Conservation (phyloP, 2,329 filamentous ascomycete species). For the Arthrinium puccinioides region DNA sequence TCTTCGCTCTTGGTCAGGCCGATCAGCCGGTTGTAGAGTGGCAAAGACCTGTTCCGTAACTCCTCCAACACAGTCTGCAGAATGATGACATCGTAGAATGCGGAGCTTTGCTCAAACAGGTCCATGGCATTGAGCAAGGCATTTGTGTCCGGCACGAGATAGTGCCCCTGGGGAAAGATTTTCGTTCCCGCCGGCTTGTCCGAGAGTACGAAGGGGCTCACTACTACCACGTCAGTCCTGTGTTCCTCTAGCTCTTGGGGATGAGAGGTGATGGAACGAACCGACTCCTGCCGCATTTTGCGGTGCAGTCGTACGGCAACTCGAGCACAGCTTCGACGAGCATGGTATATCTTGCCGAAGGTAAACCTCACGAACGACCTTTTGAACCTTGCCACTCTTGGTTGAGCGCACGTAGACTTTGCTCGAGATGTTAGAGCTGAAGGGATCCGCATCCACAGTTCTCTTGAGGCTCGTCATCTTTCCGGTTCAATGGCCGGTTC, state of each 20-base stretch:
- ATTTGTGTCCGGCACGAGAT: conserved; percentile 93
- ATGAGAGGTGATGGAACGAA: no score
- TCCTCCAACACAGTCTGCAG: conserved; percentile 96
- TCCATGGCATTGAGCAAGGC: conserved; percentile 95
- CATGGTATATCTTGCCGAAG: conserved; percentile 95
- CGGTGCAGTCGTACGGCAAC: conserved; percentile 68
- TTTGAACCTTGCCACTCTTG: conserved; percentile 94
- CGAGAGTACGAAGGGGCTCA: conserved; percentile 78
- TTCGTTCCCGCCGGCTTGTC: conserved; percentile 81
- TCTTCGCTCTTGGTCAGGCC: conserved; percentile 90
- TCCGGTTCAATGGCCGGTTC: neutral
- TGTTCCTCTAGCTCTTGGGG: no score
- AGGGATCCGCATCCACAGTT: conserved; percentile 41
- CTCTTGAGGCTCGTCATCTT: conserved; percentile 61
- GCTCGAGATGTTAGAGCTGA: conserved; percentile 74
- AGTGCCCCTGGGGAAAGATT: conserved; percentile 78
- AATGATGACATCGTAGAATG: conserved; percentile 95
- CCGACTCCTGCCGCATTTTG: conserved; percentile 71
- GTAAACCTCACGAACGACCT: conserved; percentile 96
- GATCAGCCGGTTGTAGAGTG: conserved; percentile 89
- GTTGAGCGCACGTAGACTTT: conserved; percentile 95
- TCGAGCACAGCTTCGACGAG: conserved; percentile 79
- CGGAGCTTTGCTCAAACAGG: conserved; percentile 83
- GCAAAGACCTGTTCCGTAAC: conserved; percentile 85
- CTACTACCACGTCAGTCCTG: conserved; percentile 33